Base-by-base conservation (phyloP, 2,329 filamentous ascomycete genomes). In the Epichloe coenophiala region DNA sequence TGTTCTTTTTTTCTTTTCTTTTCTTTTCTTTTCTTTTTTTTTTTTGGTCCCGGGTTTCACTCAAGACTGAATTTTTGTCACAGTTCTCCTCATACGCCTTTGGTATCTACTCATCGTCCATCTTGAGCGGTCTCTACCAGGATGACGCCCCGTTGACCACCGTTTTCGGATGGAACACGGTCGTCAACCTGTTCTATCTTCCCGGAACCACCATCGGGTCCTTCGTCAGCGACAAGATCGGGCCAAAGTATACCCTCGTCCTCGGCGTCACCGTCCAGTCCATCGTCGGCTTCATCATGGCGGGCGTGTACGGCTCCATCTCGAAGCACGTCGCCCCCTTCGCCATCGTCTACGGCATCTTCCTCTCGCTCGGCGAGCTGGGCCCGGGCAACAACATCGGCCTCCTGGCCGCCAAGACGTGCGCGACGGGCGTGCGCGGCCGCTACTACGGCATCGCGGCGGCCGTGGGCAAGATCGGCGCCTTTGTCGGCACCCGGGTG, bases 361-460 rank as follows among this genome's bases (percentile, higher is more conserved):
- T 69, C 54, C 58, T 64, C 39, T 60, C 66, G 1, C 63, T 68
- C 2, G 67, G 67, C 39, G 66, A 69, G 65, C 69, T 94, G 38
- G 90, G 90, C 0, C 88, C 90, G 0, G 90, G 90, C 12, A 86
- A 95, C 71, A 95, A 95, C 65, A 95, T 95, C 57, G 89, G 89
- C 3, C 76, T 95, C 0, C 66, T 94, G 36, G 89, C 90, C 0
- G 85, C 86, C 45, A 95, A 95, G 71, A 91, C 87, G 2, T 90
- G 83, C 59, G 88, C 90, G 0, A 95, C 90, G 3, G 84, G 86
- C 17, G 83, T 96, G 15, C 79, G 89, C 41, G 90, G 89, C 2
- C 73, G 72, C 40, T 84, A 84, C 66, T 84, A 84, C 58, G 81
- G 83, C 3, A 75, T 87, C 43, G 85, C 86, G 0, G 85, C 86